phyloP scores from a whole-genome alignment of 306 rosid genomes.

The Rubus idaeus region DNA sequence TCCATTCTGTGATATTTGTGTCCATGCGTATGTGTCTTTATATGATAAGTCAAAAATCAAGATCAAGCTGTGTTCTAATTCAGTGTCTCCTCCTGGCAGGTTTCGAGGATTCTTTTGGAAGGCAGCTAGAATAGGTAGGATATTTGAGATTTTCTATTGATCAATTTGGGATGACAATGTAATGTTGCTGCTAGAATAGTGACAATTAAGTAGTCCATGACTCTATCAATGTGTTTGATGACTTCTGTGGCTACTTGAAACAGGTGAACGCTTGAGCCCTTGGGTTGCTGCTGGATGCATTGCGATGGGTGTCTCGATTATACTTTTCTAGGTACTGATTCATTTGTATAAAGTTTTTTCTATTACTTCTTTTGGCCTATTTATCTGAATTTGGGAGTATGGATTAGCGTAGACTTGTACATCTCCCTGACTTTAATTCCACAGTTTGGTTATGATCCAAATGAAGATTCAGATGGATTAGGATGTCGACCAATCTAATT shows the following conservation, averaged over 20 bases:
- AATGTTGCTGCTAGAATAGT: constrained; percentile 3
- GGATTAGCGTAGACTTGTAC: not conserved
- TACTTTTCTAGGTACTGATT: constrained; percentile 21
- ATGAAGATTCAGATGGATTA: not conserved
- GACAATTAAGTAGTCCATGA: not conserved
- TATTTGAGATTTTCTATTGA: not conserved
- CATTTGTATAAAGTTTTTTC: not conserved
- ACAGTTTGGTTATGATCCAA: not conserved
- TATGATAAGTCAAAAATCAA: not conserved
- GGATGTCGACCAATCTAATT: not conserved
- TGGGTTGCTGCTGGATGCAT: constrained; percentile 44
- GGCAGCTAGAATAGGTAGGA: constrained; percentile 42
- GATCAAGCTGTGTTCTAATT: not conserved
- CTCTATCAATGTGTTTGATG: not conserved
- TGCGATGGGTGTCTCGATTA: constrained; percentile 35
- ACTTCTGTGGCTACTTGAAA: constrained; percentile 11
- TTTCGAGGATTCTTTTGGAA: constrained; percentile 43
- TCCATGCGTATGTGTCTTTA: not conserved
- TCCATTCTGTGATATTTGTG: not conserved
- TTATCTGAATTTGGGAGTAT: not conserved
- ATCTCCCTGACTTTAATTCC: not conserved
- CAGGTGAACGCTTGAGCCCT: constrained; percentile 46
- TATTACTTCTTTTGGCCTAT: not conserved
- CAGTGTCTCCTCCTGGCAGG: constrained; percentile 23
- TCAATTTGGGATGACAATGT: not conserved